Evolutionary conservation across 495 filamentous ascomycete genomes (phyloP), one percentile per base, ranked within the genome.

Genomic region (Podospora bellae-mahoneyi): DNA sequence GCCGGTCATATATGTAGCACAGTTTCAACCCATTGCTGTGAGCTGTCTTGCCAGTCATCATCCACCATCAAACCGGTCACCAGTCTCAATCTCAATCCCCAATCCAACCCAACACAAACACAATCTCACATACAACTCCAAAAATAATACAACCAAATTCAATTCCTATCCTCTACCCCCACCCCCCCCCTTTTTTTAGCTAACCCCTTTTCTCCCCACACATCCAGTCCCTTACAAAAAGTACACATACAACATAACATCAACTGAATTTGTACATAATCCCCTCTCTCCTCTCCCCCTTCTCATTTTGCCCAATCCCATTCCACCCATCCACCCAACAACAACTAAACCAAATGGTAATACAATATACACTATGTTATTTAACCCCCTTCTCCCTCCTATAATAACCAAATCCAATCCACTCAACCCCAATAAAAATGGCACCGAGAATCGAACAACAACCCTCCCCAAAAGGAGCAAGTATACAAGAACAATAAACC

Each of bases 301-400:
- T 58, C 20, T 58, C 20, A 23, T 23, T 23, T 23, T 23, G 23
- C 19, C 54, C 54, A 18, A 18, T 26, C 55, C 55, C 55, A 20
- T 9, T 58, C 19, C 55, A 58, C 23, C 55, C 55, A 58, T 5
- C 30, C 4, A 32, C 1, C 23, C 30, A 32, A 32, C 30, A 32
- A 58, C 55, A 58, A 48, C 6, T 48, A 48, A 48, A 26, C 55
- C 19, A 58, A 26, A 58, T 18, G 6, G 15, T 58, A 58, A 58
- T 58, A 58, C 55, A 58, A 19, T 58, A 58, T 58, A 58, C 55
- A 58, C 55, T 23, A 58, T 20, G 23, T 19, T 58, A 19, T 10
- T 48, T 10, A 10, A 23, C 23, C 23, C 23, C 23, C 23, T 23
- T 23, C 23, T 23, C 39, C 39, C 13, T 13, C 7, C 39, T 3